phyloP scores from a whole-genome alignment of 352 stramenopile genomes.

The Thraustochytrium striatum region DNA sequence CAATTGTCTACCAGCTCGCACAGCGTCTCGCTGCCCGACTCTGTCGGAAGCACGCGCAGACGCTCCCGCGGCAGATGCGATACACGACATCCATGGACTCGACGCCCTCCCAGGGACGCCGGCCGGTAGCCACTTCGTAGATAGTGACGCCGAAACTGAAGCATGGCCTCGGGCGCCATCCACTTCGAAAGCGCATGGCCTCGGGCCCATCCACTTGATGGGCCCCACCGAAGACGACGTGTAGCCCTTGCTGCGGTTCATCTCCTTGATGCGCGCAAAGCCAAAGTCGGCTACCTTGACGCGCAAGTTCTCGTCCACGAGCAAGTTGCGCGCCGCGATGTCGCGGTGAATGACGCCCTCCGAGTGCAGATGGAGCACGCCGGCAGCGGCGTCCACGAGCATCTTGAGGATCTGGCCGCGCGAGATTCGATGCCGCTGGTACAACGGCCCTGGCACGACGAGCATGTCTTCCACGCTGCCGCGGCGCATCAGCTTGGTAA shows the following conservation, averaged over 20 bases:
- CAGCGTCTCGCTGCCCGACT: background rate
- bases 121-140: conserved; percentile 56
- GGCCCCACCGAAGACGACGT: conserved; percentile 54
- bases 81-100: conserved; percentile 50
- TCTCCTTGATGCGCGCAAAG: conserved; percentile 55
- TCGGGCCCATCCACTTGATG: conserved; percentile 55
- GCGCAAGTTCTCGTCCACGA: conserved; percentile 53
- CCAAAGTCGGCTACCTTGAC: conserved; percentile 58
- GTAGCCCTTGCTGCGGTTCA: conserved; percentile 52
- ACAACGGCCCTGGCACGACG: conserved; percentile 1
- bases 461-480: conserved; percentile 46
- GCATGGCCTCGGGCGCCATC: conserved; percentile 55
- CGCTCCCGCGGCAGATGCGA: conserved; percentile 52
- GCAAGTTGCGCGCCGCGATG: conserved; percentile 57
- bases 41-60: background rate
- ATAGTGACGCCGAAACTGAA: conserved; percentile 57
- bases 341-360: conserved; percentile 58
- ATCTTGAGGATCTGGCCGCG: conserved; percentile 13
- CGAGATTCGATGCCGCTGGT: conserved; percentile 13
- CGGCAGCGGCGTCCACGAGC: conserved; percentile 47
- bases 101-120: conserved; percentile 53
- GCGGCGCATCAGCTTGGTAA: conserved; percentile 47
- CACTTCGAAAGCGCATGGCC: conserved; percentile 42
- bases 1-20: conserved; percentile 32
- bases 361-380: conserved; percentile 53